Conservation (phyloP, 768 basidiomycete genomes). For the Termitomyces sp. region DNA sequence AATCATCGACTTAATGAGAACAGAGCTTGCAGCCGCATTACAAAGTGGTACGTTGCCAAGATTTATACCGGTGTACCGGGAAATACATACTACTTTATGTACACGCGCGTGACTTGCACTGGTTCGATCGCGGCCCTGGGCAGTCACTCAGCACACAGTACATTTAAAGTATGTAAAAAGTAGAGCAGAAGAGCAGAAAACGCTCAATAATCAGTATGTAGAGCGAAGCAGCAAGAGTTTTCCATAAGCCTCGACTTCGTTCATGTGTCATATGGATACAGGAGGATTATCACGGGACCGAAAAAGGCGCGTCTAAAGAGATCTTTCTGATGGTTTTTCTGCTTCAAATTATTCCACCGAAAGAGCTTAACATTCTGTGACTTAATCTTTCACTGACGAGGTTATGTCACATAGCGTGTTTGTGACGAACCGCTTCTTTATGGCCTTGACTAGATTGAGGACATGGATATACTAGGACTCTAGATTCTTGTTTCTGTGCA, state of each 20-base stretch:
- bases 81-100: slow-evolving; percentile 22
- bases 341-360: too few species aligned
- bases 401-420: neutral
- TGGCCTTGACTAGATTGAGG: neutral
- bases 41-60: slow-evolving; percentile 25
- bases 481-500: neutral
- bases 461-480: neutral
- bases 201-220: too few species aligned
- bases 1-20: neutral
- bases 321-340: too few species aligned
- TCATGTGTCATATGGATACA: too few species aligned
- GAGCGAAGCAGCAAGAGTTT: too few species aligned
- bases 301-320: neutral
- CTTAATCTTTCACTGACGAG: neutral
- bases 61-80: slow-evolving; percentile 33
- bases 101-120: slow-evolving; percentile 1
- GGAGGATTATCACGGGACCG: slow-evolving; percentile 1
- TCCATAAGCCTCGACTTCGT: too few species aligned
- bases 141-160: neutral
- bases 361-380: too few species aligned
- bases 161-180: neutral
- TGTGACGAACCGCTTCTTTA: too few species aligned
- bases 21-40: neutral
- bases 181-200: neutral
- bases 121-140: neutral